Percentiles rank a stretch among this genome's conserved stretches.
Conservation (phyloP, 306 rosid species). For the Rubus parviflorus region DNA sequence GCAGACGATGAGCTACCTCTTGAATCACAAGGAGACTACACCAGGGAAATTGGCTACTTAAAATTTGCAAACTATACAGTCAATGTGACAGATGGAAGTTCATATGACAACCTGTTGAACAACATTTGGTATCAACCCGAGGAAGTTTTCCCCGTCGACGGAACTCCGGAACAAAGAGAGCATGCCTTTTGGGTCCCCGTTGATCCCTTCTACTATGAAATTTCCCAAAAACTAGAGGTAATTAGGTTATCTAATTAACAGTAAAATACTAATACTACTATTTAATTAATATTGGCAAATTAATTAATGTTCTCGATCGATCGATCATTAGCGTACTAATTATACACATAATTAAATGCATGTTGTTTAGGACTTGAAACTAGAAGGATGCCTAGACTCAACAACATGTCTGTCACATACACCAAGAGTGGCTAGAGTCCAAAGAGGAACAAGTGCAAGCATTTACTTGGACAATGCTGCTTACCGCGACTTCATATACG, state of each 20-base stretch:
- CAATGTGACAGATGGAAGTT: slow-evolving; percentile 26
- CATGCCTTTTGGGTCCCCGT: slow-evolving; percentile 59
- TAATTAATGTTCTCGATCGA: no score
- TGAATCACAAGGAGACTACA: slow-evolving; percentile 54
- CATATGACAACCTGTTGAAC: slow-evolving; percentile 47
- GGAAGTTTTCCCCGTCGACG: slow-evolving; percentile 59
- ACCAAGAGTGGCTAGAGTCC: slow-evolving; percentile 47
- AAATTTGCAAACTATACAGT: slow-evolving; percentile 46
- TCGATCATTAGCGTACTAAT: no score
- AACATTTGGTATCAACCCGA: slow-evolving; percentile 66
- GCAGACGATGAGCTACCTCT: slow-evolving; percentile 36
- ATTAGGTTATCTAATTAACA: not conserved
- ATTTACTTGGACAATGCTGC: slow-evolving; percentile 57
- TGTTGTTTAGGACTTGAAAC: slow-evolving; percentile 30
- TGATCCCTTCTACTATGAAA: slow-evolving; percentile 28
- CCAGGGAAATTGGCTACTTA: slow-evolving; percentile 39
- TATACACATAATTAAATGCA: no score
- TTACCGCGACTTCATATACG: slow-evolving; percentile 40
- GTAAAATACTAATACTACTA: no score
- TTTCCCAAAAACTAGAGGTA: slow-evolving; percentile 42
- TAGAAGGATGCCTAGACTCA: slow-evolving; percentile 51
- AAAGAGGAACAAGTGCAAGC: slow-evolving; percentile 49
- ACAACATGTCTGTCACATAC: slow-evolving; percentile 47
- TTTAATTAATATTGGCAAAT: no score
- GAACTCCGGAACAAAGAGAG: slow-evolving; percentile 50